Evolutionary conservation across 1,139 yeast species (phyloP).

Genomic region (Suhomyces panamericanus): DNA sequence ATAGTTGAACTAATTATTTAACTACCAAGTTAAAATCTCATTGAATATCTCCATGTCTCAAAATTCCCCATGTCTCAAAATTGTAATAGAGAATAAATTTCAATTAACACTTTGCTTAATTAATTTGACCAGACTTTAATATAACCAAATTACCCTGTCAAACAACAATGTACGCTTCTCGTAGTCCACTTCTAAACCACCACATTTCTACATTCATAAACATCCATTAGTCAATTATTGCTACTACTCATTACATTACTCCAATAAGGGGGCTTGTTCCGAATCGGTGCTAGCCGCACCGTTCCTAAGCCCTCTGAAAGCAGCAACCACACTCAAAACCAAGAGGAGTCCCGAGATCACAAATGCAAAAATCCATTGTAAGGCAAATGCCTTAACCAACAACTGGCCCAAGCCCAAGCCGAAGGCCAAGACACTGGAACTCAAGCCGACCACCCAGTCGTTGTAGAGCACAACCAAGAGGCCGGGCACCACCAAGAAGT

Average conservation of each 20-base stretch:
- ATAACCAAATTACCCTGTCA: too few species aligned
- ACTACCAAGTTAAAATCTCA: too few species aligned
- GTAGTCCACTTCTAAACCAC: too few species aligned
- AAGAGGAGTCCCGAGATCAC: conserved; percentile 58
- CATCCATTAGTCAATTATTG: too few species aligned
- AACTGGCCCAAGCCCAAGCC: conserved; percentile 73
- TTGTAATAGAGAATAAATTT: too few species aligned
- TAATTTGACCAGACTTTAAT: too few species aligned
- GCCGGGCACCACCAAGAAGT: conserved; percentile 65
- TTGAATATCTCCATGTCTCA: too few species aligned
- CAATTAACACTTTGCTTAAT: too few species aligned
- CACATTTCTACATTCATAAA: too few species aligned
- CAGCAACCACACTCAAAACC: conserved; percentile 46
- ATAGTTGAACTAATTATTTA: too few species aligned
- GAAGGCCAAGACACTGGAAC: conserved; percentile 55
- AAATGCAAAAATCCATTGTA: conserved; percentile 85
- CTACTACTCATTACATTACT: background rate
- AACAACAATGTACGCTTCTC: too few species aligned
- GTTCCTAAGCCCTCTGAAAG: conserved; percentile 26
- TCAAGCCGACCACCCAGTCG: conserved; percentile 72
- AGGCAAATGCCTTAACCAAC: conserved; percentile 64
- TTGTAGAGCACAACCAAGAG: conserved; percentile 56
- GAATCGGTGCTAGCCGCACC: conserved; percentile 3
- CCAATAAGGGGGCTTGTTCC: conserved; percentile 14
- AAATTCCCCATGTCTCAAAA: too few species aligned